Conservation (phyloP, 495 filamentous ascomycete genomes). For the Aspergillus biplanus region DNA sequence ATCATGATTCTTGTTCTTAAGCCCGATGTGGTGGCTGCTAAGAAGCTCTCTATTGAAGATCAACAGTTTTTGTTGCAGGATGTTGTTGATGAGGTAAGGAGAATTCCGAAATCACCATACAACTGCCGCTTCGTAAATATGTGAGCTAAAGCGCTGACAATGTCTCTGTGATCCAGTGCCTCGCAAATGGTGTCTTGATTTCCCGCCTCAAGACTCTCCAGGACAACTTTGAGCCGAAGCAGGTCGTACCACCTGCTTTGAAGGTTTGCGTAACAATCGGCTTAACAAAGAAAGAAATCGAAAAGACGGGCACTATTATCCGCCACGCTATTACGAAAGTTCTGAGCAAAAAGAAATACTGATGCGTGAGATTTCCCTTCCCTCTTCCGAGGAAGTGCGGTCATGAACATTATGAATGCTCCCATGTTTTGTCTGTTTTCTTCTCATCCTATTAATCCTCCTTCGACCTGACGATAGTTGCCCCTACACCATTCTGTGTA, state of each 20-base stretch:
- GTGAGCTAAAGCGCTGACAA: conserved; percentile 7
- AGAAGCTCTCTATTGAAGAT: conserved; percentile 67
- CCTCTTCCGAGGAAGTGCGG: conserved; percentile 3
- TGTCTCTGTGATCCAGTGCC: conserved; percentile 47
- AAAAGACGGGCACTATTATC: conserved; percentile 86
- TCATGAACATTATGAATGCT: conserved; percentile 24
- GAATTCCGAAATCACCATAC: neutral
- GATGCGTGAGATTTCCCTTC: conserved; percentile 10
- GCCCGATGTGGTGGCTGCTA: conserved; percentile 74
- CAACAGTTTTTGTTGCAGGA: conserved; percentile 89
- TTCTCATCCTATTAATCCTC: conserved; percentile 7
- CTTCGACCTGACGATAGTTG: conserved; percentile 13
- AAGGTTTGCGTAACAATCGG: conserved; percentile 90
- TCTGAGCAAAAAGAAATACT: conserved; percentile 56
- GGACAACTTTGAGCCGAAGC: conserved; percentile 63
- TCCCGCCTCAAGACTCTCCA: conserved; percentile 80
- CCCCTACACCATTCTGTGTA: conserved; percentile 20
- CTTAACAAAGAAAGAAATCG: conserved; percentile 89
- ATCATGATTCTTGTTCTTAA: conserved; percentile 85
- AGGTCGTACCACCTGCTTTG: conserved; percentile 71
- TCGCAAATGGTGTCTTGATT: conserved; percentile 86
- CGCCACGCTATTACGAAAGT: conserved; percentile 95
- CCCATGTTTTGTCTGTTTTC: conserved; percentile 17
- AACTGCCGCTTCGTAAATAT: neutral
- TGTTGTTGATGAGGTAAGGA: conserved; percentile 85